Base-by-base conservation (phyloP, 176 grass and related monocot genomes). In the Thalia dealbata region DNA sequence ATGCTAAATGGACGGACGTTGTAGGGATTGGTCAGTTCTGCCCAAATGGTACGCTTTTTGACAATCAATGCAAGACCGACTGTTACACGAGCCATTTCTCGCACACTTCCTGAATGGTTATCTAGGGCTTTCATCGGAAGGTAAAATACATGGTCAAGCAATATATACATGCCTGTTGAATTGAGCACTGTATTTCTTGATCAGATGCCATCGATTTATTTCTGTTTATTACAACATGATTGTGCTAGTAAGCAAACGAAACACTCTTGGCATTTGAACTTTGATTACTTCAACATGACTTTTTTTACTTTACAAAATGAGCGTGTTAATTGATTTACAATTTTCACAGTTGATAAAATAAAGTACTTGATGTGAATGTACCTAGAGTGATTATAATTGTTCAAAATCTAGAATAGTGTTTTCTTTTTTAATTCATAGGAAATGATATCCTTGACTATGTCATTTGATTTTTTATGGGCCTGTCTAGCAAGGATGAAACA, bases 81-180 rank as follows among this genome's bases (percentile, higher is more conserved):
- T 16, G 75, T 76, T 50, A 81, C 87, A 52, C 86, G 95, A 73
- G 84, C 84, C 32, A 74, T 99, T 71, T 99, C 95, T 60, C 86
- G 95, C 67, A 72, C 77, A 64, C 83, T 99, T 81, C 95, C 95
- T 76, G 85, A 81, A 78, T 93, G 84, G 71, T 73, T 91, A 72
- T 91, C 95, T 42, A 85, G 87, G 80, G 90, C 87, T 76, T 91
- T 99, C 76, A 78, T 99, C 86, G 95, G 95, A 83, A 92, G 95
- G 95, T 99, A 91, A 75, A 43, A 28, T 24, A 0, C 19, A 27
- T 64, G 11, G 10, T 50, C 1, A 48, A 48, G 0, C 64, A 13
- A 76, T 42, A 25, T 61, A 44, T 75, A 42, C 12, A 16, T 75
- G 14, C 19, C 32, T 22, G 45, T 42, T 43, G 72, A 38, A 0